Conservation (phyloP, 768 basidiomycete species). For the Pisolithus albus region DNA sequence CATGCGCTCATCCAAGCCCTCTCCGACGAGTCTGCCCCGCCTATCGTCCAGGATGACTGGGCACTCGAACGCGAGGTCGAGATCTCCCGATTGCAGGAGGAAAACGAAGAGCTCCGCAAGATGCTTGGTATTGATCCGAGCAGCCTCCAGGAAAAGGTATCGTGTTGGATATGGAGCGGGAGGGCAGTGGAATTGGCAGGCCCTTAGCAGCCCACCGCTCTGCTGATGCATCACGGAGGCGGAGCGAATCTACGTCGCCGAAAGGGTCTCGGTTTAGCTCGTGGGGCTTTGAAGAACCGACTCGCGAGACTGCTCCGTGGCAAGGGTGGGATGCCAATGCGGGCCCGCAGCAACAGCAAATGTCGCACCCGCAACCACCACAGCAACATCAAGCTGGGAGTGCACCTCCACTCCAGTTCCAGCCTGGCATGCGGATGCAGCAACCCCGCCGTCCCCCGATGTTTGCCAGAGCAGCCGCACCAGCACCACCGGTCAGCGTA, state of each 20-base stretch:
- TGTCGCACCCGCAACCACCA: slow-evolving; percentile 11
- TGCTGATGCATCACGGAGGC: slow-evolving; percentile 18
- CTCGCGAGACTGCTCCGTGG: slow-evolving; percentile 20
- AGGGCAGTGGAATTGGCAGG: slow-evolving; percentile 30
- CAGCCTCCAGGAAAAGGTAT: slow-evolving; percentile 46
- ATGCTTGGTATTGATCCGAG: slow-evolving; percentile 68
- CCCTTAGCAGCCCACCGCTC: slow-evolving; percentile 23
- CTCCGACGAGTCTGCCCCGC: slow-evolving; percentile 30
- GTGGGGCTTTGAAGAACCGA: slow-evolving; percentile 27
- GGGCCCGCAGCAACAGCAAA: slow-evolving; percentile 11
- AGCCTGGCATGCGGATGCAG: slow-evolving; percentile 45
- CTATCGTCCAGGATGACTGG: slow-evolving; percentile 64
- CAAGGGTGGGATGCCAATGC: slow-evolving; percentile 18
- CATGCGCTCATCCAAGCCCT: slow-evolving; percentile 38
- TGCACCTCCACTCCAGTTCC: slow-evolving; percentile 37
- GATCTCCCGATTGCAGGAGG: slow-evolving; percentile 70
- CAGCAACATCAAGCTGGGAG: slow-evolving; percentile 16
- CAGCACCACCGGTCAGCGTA: slow-evolving; percentile 29
- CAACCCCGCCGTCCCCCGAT: slow-evolving; percentile 53
- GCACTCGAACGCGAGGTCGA: slow-evolving; percentile 82
- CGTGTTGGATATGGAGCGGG: slow-evolving; percentile 39
- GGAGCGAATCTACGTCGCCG: slow-evolving; percentile 21
- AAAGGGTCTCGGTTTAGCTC: slow-evolving; percentile 15
- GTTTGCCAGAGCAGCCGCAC: slow-evolving; percentile 36
- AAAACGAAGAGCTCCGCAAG: slow-evolving; percentile 74